Base-by-base conservation (phyloP, 768 basidiomycete genomes). In the Russula olivacea region DNA sequence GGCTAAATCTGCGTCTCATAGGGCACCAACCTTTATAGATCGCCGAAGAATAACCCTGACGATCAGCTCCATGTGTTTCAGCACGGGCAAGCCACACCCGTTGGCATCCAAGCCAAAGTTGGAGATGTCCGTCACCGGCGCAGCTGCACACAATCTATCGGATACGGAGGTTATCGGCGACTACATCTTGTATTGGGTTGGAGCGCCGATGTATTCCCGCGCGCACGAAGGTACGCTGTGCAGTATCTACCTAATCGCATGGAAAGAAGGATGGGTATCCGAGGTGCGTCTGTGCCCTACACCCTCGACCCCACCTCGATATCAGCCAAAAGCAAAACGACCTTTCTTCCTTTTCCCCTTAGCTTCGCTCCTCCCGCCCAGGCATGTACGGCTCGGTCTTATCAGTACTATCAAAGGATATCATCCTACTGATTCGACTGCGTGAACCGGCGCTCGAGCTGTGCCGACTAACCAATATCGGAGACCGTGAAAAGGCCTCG, bases 181-280 rank as follows among this genome's bases (percentile, higher is more conserved):
- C 55, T 62, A 62, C 41, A 62, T 62, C 38, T 41, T 62, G 11
- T 62, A 50, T 32, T 62, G 61, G 61, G 61, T 62, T 19, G 61
- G 61, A 12, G 41, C n/a, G 8, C 49, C 61, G 28, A 25, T 32
- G 15, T 25, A 14, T 32, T 23, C 30, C 3, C 55, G 17, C 10
- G 1, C 19, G 2, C 28, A 51, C 6, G 55, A 57, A 25, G 49
- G 55, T 9, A 51, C 55, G 23, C 49, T 62, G 19, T 62, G 55
- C 5, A 45, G 19, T 40, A 62, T 57, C 55, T 62, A 62, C 32
- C 50, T 62, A 11, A 21, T 62, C 2, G 61, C 61, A 11, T 62
- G 61, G 61, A 57, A 62, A n/a, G 61, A 62, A 11, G 61, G 61
- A 43, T 62, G 61, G 61, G 41, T 57, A 2, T 34, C 38, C 30